phyloP scores from a whole-genome alignment of 345 rosid species.

The Citrus medica region DNA sequence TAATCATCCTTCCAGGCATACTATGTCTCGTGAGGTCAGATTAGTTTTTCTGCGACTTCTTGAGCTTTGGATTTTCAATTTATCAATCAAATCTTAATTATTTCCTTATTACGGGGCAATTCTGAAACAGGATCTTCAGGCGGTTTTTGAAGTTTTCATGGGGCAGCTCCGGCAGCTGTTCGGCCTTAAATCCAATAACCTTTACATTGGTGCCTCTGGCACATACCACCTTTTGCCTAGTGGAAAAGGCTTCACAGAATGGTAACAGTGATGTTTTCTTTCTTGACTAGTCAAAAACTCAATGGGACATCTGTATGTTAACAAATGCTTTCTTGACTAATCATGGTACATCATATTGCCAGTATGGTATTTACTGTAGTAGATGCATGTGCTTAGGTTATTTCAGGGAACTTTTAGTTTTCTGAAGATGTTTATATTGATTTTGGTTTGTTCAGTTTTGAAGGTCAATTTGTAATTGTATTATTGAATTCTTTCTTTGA shows the following conservation, averaged over 20 bases:
- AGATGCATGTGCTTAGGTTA: not conserved
- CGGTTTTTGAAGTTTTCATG: conserved; percentile 77
- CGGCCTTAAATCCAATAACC: conserved; percentile 66
- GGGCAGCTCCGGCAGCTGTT: conserved; percentile 91
- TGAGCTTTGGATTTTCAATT: not conserved
- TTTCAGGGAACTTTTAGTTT: not conserved
- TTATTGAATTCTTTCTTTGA: not conserved
- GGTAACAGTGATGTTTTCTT: conserved; percentile 41
- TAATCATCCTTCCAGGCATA: conserved; percentile 35
- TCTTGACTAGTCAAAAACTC: not conserved
- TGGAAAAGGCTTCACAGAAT: conserved; percentile 86
- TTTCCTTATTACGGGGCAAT: not conserved
- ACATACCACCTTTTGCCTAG: conserved; percentile 58
- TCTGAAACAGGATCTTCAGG: conserved; percentile 69
- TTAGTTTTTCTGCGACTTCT: not conserved
- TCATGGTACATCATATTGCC: not conserved
- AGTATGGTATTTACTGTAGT: not conserved
- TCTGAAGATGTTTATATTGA: not conserved
- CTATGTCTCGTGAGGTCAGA: conserved; percentile 58
- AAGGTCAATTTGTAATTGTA: not conserved
- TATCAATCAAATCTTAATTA: not conserved
- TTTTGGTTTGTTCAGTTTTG: not conserved
- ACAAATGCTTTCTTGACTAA: not conserved
- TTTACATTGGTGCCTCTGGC: conserved; percentile 54
- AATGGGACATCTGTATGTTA: not conserved